Evolutionary conservation across 768 basidiomycete genomes (phyloP).

Genomic region (Russula vinacea): DNA sequence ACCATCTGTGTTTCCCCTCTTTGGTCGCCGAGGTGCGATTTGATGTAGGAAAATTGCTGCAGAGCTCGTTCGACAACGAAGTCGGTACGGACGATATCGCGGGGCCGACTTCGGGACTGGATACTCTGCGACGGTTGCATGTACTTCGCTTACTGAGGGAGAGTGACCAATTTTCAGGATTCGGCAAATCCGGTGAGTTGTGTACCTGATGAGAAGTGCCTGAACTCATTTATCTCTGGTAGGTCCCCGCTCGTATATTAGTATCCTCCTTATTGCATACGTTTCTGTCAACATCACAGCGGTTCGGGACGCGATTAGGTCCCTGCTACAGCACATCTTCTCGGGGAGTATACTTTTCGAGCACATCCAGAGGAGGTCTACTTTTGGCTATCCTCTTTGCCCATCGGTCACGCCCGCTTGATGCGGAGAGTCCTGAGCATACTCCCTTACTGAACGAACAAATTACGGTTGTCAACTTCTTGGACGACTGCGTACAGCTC

Average conservation of each 20-base stretch:
- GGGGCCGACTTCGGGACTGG: conserved; percentile 41
- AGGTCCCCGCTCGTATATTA: conserved; percentile 56
- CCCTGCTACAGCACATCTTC: conserved; percentile 64
- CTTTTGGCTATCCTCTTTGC: conserved; percentile 71
- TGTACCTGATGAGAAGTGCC: not conserved
- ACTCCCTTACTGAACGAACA: conserved; percentile 53
- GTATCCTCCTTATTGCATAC: conserved; percentile 67
- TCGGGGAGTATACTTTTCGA: conserved; percentile 75
- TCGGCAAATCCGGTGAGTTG: conserved; percentile 48
- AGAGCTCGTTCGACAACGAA: conserved; percentile 41
- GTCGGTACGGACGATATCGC: conserved; percentile 33
- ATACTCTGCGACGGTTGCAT: conserved; percentile 70
- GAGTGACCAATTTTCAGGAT: conserved; percentile 79
- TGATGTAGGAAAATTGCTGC: conserved; percentile 78
- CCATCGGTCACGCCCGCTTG: conserved; percentile 41
- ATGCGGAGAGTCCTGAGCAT: conserved; percentile 50
- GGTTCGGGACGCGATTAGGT: conserved; percentile 49
- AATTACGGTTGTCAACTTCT: conserved; percentile 56
- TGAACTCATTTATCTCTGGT: not conserved
- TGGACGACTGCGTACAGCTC: conserved; percentile 84
- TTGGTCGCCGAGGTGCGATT: conserved; percentile 78
- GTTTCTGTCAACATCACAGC: conserved; percentile 48
- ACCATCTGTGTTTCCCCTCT: conserved; percentile 71
- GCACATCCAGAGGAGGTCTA: conserved; percentile 64
- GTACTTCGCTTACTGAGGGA: conserved; percentile 68